Conservation (phyloP, 2,329 filamentous ascomycete genomes). For the Raffaelea deltoideospora region DNA sequence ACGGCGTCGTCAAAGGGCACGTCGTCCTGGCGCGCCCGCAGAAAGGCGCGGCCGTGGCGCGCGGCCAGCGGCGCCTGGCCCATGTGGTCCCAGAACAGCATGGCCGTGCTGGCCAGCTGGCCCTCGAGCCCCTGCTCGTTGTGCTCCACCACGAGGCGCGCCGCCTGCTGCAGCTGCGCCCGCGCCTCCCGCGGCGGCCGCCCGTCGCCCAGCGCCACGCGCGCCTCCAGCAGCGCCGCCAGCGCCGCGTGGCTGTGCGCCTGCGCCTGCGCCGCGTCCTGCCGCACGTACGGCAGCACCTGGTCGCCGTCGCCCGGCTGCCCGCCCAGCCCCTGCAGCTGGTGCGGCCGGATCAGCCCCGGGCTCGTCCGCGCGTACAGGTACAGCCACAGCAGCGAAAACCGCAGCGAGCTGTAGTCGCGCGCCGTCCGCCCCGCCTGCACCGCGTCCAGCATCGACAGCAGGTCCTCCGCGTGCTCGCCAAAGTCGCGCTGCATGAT, state of each 20-base stretch:
- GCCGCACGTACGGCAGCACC: slow-evolving; percentile 9
- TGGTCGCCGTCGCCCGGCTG: slow-evolving; percentile 8
- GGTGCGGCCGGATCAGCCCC: slow-evolving; percentile 29
- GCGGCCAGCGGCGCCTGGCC: slow-evolving; percentile 43
- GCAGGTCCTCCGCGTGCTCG: slow-evolving; percentile 76
- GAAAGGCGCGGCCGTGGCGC: slow-evolving; percentile 56
- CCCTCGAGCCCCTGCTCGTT: slow-evolving; percentile 6
- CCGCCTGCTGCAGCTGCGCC: slow-evolving; percentile 4
- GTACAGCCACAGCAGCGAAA: slow-evolving; percentile 89
- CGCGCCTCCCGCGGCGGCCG: slow-evolving; percentile 5
- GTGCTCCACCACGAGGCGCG: slow-evolving; percentile 2
- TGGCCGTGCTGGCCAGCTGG: slow-evolving; percentile 18
- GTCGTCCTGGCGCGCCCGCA: slow-evolving; percentile 50
- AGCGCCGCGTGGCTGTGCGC: slow-evolving; percentile 3
- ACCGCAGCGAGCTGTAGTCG: slow-evolving; percentile 85
- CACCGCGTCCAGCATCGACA: slow-evolving; percentile 88
- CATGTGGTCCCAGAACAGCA: slow-evolving; percentile 61
- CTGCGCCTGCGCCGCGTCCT: slow-evolving; percentile 4
- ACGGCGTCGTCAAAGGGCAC: slow-evolving; percentile 60
- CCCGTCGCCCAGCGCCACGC: slow-evolving; percentile 7
- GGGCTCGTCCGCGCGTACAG: slow-evolving; percentile 55
- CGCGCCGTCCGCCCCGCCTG: slow-evolving; percentile 88
- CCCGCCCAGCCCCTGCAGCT: slow-evolving; percentile 10
- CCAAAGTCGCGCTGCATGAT: slow-evolving; percentile 93
- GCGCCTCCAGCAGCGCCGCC: slow-evolving; percentile 7